These are phyloP conservation scores for Aureobasidium melanogenum DNA, from an alignment of 2,329 filamentous ascomycete species.

Conservation along the genomic window DNA sequence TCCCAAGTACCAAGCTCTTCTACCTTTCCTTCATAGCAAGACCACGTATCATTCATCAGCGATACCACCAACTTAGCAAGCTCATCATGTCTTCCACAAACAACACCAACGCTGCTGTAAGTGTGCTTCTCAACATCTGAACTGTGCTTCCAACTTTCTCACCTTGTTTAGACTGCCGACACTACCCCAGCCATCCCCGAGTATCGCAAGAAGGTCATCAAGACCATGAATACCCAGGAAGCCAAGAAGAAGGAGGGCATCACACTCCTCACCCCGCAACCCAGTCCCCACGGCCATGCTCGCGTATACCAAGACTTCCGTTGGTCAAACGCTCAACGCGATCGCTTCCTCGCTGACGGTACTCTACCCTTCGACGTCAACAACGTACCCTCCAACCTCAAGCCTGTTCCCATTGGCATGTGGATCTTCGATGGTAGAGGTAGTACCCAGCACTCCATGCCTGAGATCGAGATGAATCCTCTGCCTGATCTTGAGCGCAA, in stretches of 20 bases:
- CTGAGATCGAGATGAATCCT: neutral
- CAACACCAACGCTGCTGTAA: neutral
- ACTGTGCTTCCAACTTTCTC: neutral
- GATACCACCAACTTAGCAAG: neutral
- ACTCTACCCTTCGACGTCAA: neutral
- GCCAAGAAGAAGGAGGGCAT: neutral
- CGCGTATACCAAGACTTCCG: neutral
- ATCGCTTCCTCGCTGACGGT: neutral
- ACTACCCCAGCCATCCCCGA: neutral
- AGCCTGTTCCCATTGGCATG: neutral
- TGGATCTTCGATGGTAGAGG: neutral
- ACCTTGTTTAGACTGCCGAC: neutral
- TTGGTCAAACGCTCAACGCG: neutral
- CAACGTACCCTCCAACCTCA: neutral
- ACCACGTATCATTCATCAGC: neutral
- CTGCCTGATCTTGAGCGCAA: neutral
- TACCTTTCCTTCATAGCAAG: neutral
- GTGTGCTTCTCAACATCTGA: neutral
- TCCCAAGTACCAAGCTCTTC: neutral
- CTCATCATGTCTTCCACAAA: neutral
- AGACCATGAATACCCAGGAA: neutral
- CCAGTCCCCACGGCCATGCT: neutral
- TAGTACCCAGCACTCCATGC: neutral
- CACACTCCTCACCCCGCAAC: neutral
- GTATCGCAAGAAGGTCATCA: neutral